These are phyloP conservation scores for Deinandra increscens DNA, from an alignment of 129 eudicot species.

Conservation along the genomic window DNA sequence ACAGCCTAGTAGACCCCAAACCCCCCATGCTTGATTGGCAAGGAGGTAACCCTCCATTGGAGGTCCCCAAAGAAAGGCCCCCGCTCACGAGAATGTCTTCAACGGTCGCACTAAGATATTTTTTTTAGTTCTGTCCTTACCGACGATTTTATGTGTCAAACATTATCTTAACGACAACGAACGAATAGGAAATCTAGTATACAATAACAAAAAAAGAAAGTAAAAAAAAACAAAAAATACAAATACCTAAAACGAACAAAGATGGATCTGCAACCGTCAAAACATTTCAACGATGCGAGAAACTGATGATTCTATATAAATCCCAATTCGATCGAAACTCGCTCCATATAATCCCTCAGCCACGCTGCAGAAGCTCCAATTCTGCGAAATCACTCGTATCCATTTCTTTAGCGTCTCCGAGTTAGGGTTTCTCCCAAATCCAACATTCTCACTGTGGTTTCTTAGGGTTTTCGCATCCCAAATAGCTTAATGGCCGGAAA, in stretches of 20 bases:
- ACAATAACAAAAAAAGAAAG: too few relatives aligned
- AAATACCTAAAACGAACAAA: not conserved
- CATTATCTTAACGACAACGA: too few relatives aligned
- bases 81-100: too few relatives aligned
- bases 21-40: too few relatives aligned
- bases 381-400: slow-evolving; percentile 1
- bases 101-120: too few relatives aligned
- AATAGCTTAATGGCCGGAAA: slow-evolving; percentile 52
- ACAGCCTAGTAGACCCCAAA: too few relatives aligned
- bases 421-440: slow-evolving; percentile 16
- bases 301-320: slow-evolving; percentile 5
- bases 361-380: slow-evolving; percentile 19
- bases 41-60: too few relatives aligned
- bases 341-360: not conserved
- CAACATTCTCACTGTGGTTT: slow-evolving; percentile 1
- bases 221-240: not conserved
- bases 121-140: too few relatives aligned
- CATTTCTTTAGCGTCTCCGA: slow-evolving; percentile 3
- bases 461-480: slow-evolving; percentile 23
- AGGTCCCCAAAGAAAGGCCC: too few relatives aligned
- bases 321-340: slow-evolving; percentile 18
- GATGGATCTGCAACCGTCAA: not conserved
- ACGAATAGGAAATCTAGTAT: too few relatives aligned
- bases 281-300: not conserved
- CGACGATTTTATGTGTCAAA: too few relatives aligned